These are phyloP conservation scores for Albifimbria verrucaria DNA, from an alignment of 2,329 filamentous ascomycete species.

Conservation along the genomic window DNA sequence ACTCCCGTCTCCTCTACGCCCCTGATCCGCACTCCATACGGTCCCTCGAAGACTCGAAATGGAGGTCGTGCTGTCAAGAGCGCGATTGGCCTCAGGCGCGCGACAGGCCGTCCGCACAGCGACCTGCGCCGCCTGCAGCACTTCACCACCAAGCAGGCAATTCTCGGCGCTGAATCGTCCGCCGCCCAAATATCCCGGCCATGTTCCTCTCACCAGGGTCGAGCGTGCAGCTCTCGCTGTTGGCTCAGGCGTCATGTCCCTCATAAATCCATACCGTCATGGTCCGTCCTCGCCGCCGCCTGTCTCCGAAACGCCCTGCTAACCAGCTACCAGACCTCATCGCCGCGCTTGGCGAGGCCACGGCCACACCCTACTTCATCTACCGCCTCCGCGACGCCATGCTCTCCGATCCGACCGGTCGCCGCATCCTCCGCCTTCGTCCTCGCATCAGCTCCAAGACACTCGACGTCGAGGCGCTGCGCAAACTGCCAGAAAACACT, in stretches of 20 bases:
- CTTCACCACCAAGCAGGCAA: conserved; percentile 15
- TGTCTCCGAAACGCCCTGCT: neutral
- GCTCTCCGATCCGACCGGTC: conserved; percentile 78
- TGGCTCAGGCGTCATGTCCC: conserved; percentile 59
- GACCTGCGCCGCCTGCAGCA: conserved; percentile 16
- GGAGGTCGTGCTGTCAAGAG: conserved; percentile 18
- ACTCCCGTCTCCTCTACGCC: neutral
- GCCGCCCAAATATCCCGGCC: conserved; percentile 82
- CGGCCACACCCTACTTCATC: conserved; percentile 93
- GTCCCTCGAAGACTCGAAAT: conserved; percentile 9
- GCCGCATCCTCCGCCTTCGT: conserved; percentile 84
- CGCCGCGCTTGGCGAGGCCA: conserved; percentile 89
- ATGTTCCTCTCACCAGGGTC: conserved; percentile 78
- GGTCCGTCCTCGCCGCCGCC: conserved; percentile 41
- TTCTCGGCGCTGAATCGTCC: conserved; percentile 88
- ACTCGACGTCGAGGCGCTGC: conserved; percentile 64
- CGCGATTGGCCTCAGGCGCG: conserved; percentile 13
- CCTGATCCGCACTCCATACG: neutral
- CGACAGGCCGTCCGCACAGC: conserved; percentile 15
- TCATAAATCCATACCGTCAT: conserved; percentile 75
- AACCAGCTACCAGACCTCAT: conserved; percentile 68
- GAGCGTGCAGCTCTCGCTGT: conserved; percentile 72
- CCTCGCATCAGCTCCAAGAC: conserved; percentile 82
- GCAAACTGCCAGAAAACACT: conserved; percentile 66
- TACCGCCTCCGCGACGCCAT: conserved; percentile 87